Percentiles rank a stretch among this genome's conserved stretches.
These are phyloP conservation scores for Diospyros lotus DNA, from an alignment of 148 eudicot species.

Conservation along the genomic window DNA sequence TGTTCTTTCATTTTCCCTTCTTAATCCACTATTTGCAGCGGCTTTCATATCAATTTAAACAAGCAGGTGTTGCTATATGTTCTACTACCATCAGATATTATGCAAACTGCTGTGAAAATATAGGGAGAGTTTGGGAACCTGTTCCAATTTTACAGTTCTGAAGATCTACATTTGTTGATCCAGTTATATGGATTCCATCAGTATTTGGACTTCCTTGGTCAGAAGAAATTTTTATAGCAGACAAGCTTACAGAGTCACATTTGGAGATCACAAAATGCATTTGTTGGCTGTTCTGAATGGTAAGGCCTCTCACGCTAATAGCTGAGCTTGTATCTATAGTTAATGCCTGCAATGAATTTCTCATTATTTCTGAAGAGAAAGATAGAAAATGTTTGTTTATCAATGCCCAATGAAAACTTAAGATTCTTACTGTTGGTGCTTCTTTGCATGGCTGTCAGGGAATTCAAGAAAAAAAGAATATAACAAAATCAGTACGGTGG, in stretches of 20 bases:
- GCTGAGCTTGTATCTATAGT: slow-evolving; percentile 72
- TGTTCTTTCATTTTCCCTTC: background rate
- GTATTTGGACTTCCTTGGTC: slow-evolving; percentile 96
- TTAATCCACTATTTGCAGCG: no score
- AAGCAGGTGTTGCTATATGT: no score
- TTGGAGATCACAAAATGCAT: slow-evolving; percentile 79
- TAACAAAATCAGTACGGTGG: background rate
- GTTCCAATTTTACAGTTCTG: slow-evolving; percentile 82
- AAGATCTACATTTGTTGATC: slow-evolving; percentile 65
- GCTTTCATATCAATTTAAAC: no score
- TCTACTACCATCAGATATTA: background rate
- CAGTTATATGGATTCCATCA: slow-evolving; percentile 84
- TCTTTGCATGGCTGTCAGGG: slow-evolving; percentile 74
- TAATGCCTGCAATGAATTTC: slow-evolving; percentile 48
- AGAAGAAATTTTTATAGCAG: slow-evolving; percentile 54
- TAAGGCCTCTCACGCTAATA: slow-evolving; percentile 63
- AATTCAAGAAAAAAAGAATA: slow-evolving; percentile 12
- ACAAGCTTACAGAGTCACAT: slow-evolving; percentile 54
- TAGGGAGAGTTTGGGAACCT: slow-evolving; percentile 35
- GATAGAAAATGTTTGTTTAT: no score
- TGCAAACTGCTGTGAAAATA: background rate
- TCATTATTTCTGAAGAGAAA: background rate
- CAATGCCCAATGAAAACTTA: no score
- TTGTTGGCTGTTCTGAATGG: slow-evolving; percentile 83
- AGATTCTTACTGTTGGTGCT: slow-evolving; percentile 75